Base-by-base conservation (phyloP, 129 eudicot genomes). In the Gnaphalium uliginosum region DNA sequence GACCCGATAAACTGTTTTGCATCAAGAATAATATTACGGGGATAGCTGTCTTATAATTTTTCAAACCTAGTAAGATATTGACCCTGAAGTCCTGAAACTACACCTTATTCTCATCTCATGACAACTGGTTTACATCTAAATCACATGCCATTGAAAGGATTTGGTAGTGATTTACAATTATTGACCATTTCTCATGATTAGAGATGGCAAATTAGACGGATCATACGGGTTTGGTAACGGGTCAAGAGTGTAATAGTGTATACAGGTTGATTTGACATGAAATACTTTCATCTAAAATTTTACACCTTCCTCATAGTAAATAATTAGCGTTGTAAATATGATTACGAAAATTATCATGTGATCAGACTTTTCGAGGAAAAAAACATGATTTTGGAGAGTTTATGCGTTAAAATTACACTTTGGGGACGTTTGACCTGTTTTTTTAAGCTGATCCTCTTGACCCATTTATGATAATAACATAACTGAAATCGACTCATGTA, bases 81-180 rank as follows among this genome's bases (percentile, higher is more conserved):
- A 17, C 8, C 35, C 21, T 8, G 4, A 19, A 29, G 53, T 70
- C 35, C 30, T 5, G 26, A 32, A n/a, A 29, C n/a, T 51, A 22
- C 53, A 57, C 53, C 15, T 32, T 30, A 26, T 72, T n/a, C 30
- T 43, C 14, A 33, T 54, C 79, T 66, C 37, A 76, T 65, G 68
- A 77, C 69, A 77, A 77, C 69, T 69, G 19, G 69, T 58, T 23
- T 58, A 69, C 69, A 69, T 69, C 75, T 39, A 68, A 32, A 67
- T 18, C 81, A 76, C 81, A 68, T 77, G 69, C 58, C 25, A 23
- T 37, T 68, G 26, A 75, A 46, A 75, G 23, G 64, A 75, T 76
- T 76, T 32, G 76, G 81, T 78, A 59, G 51, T 59, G 59, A 19
- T 59, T 27, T 6, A 66, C 35, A 32, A 66, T 53, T 23, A 54